A percentile compares a stretch with the other conserved stretches of the same genome.
phyloP scores from a whole-genome alignment of 306 rosid genomes.

The Vigna angularis region DNA sequence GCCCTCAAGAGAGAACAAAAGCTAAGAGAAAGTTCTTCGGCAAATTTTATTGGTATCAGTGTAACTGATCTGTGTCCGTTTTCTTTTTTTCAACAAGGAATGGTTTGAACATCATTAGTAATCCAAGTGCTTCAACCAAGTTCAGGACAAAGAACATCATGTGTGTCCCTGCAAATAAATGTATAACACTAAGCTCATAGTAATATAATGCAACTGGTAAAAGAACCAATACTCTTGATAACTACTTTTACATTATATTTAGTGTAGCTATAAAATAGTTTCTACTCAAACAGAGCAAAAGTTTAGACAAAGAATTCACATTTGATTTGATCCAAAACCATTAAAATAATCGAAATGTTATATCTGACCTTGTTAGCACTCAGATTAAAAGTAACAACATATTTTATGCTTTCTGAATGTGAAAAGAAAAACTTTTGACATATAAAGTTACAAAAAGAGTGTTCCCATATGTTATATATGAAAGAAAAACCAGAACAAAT shows the following conservation, averaged over 20 bases:
- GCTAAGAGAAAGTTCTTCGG: neutral
- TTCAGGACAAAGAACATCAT: slow-evolving; percentile 51
- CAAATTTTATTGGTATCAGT: slow-evolving; percentile 36
- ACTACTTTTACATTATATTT: neutral
- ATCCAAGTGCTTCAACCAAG: slow-evolving; percentile 49
- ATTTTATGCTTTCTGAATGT: neutral
- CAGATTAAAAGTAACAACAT: neutral
- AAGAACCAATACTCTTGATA: neutral
- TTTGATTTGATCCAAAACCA: no score
- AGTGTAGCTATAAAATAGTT: neutral
- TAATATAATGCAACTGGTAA: neutral
- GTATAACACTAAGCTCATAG: neutral
- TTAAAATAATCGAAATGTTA: neutral
- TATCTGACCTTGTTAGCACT: neutral
- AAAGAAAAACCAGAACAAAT: neutral
- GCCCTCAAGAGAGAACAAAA: no score
- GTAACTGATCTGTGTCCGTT: slow-evolving; percentile 20
- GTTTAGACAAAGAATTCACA: no score
- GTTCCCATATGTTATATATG: neutral
- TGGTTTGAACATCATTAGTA: slow-evolving; percentile 57
- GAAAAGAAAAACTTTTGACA: neutral
- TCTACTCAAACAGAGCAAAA: no score
- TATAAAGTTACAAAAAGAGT: neutral
- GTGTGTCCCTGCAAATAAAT: slow-evolving; percentile 50
- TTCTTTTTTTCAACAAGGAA: slow-evolving; percentile 45